Percentiles rank a stretch among this genome's conserved stretches.
Evolutionary conservation across 177 flowering plant genomes (phyloP).

Genomic region (Vitis hybrid): DNA sequence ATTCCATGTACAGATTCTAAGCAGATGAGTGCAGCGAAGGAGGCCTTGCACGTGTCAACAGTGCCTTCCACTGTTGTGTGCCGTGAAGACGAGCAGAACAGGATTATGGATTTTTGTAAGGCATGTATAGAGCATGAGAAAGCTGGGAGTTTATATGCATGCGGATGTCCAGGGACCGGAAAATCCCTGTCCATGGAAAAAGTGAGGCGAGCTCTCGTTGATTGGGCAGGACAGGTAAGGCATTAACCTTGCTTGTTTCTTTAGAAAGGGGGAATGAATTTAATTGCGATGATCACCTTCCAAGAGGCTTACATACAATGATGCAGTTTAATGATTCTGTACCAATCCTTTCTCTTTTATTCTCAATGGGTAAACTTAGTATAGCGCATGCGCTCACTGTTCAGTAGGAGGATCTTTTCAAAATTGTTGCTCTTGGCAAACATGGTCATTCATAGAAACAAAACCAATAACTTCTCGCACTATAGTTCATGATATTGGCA

Average conservation of each 20-base stretch:
- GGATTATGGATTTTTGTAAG: constrained; percentile 79
- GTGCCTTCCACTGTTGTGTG: constrained; percentile 59
- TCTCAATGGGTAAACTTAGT: too few relatives aligned
- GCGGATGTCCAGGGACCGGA: constrained; percentile 98
- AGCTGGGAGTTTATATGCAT: constrained; percentile 76
- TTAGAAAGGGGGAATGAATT: too few relatives aligned
- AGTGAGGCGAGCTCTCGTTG: constrained; percentile 49
- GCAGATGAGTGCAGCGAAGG: constrained; percentile 71
- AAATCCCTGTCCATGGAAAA: constrained; percentile 81
- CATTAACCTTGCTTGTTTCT: background rate
- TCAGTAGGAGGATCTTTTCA: too few relatives aligned
- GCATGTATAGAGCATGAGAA: constrained; percentile 53
- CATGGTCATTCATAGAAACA: too few relatives aligned
- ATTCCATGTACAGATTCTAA: constrained; percentile 36
- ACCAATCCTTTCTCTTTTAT: too few relatives aligned
- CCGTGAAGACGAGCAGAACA: constrained; percentile 77
- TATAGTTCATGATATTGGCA: too few relatives aligned
- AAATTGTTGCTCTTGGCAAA: too few relatives aligned
- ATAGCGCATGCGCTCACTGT: too few relatives aligned
- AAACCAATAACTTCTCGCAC: too few relatives aligned
- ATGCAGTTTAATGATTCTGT: too few relatives aligned
- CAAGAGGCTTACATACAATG: too few relatives aligned
- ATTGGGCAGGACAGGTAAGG: constrained; percentile 69
- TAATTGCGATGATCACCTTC: too few relatives aligned
- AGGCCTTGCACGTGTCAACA: constrained; percentile 79